Evolutionary conservation across 2,329 filamentous ascomycete genomes (phyloP).

Genomic region (Exophiala xenobiotica): DNA sequence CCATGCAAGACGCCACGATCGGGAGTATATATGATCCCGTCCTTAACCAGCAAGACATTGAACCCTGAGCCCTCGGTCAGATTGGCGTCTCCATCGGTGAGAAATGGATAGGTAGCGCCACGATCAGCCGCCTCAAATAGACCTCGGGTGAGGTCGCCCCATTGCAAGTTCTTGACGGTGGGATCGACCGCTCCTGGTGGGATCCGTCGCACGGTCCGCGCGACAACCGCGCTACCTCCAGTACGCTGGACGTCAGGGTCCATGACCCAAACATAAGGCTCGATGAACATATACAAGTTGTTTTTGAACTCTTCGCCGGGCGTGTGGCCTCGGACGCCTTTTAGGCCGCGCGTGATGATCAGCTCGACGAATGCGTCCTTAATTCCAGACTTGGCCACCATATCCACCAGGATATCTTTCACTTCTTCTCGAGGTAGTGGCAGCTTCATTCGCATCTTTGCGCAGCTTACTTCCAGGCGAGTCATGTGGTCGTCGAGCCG

Average conservation of each 20-base stretch:
- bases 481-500: constrained; percentile 52
- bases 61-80: constrained; percentile 53
- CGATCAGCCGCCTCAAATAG: constrained; percentile 51
- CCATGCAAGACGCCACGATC: constrained; percentile 51
- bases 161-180: constrained; percentile 54
- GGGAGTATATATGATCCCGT: constrained; percentile 47
- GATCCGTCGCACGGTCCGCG: constrained; percentile 46
- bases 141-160: constrained; percentile 50
- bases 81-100: constrained; percentile 52
- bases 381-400: constrained; percentile 50
- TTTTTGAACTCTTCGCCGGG: constrained; percentile 39
- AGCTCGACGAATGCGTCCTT: constrained; percentile 52
- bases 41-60: constrained; percentile 50
- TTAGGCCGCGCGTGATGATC: constrained; percentile 52
- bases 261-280: constrained; percentile 54
- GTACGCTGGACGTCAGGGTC: constrained; percentile 42
- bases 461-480: constrained; percentile 47
- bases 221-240: constrained; percentile 47
- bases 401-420: constrained; percentile 43
- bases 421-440: constrained; percentile 45
- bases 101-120: constrained; percentile 49
- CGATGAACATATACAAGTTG: constrained; percentile 50
- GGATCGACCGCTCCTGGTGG: constrained; percentile 52
- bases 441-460: constrained; percentile 47
- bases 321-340: constrained; percentile 40